A percentile compares a stretch with the other conserved stretches of the same genome.
These are phyloP conservation scores for Trichothecium roseum DNA, from an alignment of 2,329 filamentous ascomycete genomes.

Conservation along the genomic window DNA sequence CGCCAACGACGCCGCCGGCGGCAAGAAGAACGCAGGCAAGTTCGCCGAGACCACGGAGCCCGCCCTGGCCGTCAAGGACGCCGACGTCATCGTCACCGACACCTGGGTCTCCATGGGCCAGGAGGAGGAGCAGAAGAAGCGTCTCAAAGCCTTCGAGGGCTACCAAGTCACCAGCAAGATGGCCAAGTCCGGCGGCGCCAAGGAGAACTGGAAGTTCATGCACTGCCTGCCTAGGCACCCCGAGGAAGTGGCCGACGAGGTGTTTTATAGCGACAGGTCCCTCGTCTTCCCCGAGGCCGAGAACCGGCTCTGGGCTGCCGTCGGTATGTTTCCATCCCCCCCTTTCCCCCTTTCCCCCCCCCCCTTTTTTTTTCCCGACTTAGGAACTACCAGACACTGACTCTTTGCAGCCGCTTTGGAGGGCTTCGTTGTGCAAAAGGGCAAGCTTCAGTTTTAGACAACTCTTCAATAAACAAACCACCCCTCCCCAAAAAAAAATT, in stretches of 20 bases:
- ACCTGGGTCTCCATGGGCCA: conserved; percentile 99
- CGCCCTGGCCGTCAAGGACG: conserved; percentile 74
- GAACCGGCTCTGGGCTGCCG: conserved; percentile 85
- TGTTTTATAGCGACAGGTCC: conserved; percentile 80
- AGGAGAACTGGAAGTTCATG: conserved; percentile 93
- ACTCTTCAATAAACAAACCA: conserved; percentile 7
- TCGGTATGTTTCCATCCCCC: conserved; percentile 41
- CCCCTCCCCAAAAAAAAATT: conserved; percentile 4
- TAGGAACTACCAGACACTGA: conserved; percentile 1
- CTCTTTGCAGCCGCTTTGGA: conserved; percentile 56
- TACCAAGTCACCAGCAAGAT: conserved; percentile 88
- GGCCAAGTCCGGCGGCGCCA: conserved; percentile 75
- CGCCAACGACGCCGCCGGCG: conserved; percentile 37
- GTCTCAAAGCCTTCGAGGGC: conserved; percentile 71
- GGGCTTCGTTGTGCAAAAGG: conserved; percentile 89
- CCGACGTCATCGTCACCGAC: conserved; percentile 88
- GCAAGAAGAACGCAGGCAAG: conserved; percentile 39
- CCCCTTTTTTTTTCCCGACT: too few relatives aligned
- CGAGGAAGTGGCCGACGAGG: conserved; percentile 89
- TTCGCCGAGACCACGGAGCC: conserved; percentile 69
- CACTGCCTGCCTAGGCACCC: conserved; percentile 88
- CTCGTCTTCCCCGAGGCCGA: conserved; percentile 91
- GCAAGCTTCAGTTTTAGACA: conserved; percentile 46
- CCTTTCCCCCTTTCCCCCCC: too few relatives aligned
- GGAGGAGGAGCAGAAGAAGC: conserved; percentile 70